Evolutionary conservation across 352 stramenopile species (phyloP).

Genomic region (Pelagophyceae sp.): DNA sequence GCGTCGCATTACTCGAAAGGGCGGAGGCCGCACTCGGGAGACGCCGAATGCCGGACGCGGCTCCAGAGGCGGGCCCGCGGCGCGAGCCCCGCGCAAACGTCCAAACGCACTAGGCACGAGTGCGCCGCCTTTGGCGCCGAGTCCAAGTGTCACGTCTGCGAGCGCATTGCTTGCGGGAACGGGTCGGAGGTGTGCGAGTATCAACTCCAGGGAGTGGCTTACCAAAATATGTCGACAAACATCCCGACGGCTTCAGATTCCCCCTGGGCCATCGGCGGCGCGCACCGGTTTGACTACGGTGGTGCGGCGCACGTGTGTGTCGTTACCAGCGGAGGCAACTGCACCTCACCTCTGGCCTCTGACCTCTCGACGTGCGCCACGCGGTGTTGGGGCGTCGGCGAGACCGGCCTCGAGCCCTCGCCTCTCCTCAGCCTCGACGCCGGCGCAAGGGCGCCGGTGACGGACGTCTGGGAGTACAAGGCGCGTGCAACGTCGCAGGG

Average conservation of each 20-base stretch:
- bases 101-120: conserved; percentile 78
- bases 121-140: conserved; percentile 71
- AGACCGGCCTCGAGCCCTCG: conserved; percentile 30
- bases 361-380: conserved; percentile 76
- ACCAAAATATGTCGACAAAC: conserved; percentile 60
- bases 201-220: conserved; percentile 78
- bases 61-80: conserved; percentile 60
- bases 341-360: conserved; percentile 51
- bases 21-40: neutral
- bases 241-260: conserved; percentile 81
- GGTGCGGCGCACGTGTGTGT: conserved; percentile 66
- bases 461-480: conserved; percentile 58
- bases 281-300: conserved; percentile 83
- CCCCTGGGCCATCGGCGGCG: conserved; percentile 74
- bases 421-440: conserved; percentile 22
- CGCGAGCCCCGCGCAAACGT: conserved; percentile 67
- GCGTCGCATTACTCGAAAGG: neutral
- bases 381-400: conserved; percentile 75
- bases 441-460: neutral
- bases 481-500: conserved; percentile 62
- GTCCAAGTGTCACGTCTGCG: conserved; percentile 85
- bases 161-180: conserved; percentile 65
- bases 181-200: conserved; percentile 56
- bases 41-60: conserved; percentile 33
- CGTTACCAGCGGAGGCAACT: conserved; percentile 69